A percentile compares a stretch with the other conserved stretches of the same genome.
Evolutionary conservation across 495 filamentous ascomycete species (phyloP).

Genomic region (Podospora conica): DNA sequence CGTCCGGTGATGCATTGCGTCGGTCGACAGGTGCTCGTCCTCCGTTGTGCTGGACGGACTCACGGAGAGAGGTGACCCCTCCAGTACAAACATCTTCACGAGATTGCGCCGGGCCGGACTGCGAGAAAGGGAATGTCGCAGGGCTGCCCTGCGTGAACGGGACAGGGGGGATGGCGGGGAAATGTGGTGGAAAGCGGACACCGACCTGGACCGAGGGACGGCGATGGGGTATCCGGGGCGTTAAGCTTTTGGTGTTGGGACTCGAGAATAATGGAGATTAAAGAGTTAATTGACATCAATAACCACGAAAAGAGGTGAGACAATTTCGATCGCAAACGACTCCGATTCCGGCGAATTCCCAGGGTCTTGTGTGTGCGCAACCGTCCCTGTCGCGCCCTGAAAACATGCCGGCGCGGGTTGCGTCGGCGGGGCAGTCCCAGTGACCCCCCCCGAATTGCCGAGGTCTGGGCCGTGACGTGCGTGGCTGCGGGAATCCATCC

Average conservation of each 20-base stretch:
- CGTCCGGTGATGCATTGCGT: not conserved
- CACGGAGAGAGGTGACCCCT: conserved; percentile 4
- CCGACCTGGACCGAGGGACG: not conserved
- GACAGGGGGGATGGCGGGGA: not conserved
- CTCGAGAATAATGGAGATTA: not conserved
- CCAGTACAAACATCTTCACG: not conserved
- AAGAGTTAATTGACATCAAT: not conserved
- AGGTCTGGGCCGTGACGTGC: conserved; percentile 29
- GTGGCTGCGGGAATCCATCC: conserved; percentile 15
- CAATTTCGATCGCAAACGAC: not conserved
- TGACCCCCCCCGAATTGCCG: conserved; percentile 26
- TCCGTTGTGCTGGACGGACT: not conserved
- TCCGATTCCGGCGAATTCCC: not conserved
- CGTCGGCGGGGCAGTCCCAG: not conserved
- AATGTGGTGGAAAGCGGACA: not conserved
- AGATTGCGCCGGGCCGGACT: not conserved
- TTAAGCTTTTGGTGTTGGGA: not conserved
- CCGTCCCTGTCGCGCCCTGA: not conserved
- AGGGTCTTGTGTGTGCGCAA: not conserved
- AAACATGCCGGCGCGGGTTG: not conserved
- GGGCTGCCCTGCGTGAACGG: not conserved
- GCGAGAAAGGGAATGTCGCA: not conserved
- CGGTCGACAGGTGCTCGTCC: not conserved
- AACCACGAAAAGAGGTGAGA: not conserved
- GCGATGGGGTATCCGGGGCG: not conserved